A percentile compares a stretch with the other conserved stretches of the same genome.
Conservation (phyloP, 208 protist species). For the Leishmania tropica region DNA sequence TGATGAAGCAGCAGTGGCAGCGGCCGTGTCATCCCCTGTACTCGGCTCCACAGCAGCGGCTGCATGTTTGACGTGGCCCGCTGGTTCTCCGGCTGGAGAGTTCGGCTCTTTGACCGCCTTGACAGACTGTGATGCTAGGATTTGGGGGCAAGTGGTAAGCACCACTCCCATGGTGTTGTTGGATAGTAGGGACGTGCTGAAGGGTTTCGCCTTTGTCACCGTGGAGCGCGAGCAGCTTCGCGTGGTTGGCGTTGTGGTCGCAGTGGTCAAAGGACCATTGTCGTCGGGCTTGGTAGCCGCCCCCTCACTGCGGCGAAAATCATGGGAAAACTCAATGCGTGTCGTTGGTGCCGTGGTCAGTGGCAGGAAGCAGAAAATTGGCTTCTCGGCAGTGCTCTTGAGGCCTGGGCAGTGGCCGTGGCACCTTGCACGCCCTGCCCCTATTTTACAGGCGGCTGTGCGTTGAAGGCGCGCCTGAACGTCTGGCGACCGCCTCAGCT, state of each 20-base stretch:
- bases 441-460: background rate
- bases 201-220: background rate
- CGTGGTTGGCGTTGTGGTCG: background rate
- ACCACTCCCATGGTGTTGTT: background rate
- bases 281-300: background rate
- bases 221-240: background rate
- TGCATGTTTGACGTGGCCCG: background rate
- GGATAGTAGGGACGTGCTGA: background rate
- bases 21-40: background rate
- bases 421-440: background rate
- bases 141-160: background rate
- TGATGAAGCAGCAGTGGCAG: background rate
- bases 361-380: conserved; percentile 15
- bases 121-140: background rate
- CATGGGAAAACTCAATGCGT: conserved; percentile 11
- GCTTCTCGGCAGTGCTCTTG: background rate
- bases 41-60: background rate
- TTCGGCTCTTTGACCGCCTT: background rate
- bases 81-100: background rate
- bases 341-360: conserved; percentile 31
- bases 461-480: conserved; percentile 7
- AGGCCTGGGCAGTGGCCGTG: conserved; percentile 1
- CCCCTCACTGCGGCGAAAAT: background rate
- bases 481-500: conserved; percentile 6
- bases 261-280: background rate